phyloP scores from a whole-genome alignment of 2,329 filamentous ascomycete genomes.

The Fusarium incarnatum region DNA sequence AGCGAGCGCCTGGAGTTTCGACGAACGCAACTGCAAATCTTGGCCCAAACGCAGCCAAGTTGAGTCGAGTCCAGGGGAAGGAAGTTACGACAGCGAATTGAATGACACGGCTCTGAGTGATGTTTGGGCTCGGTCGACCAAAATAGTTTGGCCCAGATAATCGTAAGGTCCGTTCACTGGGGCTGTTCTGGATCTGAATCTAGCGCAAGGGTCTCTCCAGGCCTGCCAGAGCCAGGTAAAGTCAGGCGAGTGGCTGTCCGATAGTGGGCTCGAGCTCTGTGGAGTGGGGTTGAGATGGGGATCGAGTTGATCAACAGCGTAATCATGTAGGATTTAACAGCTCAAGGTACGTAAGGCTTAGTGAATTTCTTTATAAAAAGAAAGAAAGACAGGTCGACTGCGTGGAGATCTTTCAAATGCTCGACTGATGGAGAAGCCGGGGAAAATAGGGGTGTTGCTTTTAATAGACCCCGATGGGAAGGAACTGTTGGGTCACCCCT shows the following conservation, averaged over 20 bases:
- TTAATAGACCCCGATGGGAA: slow-evolving; percentile 10
- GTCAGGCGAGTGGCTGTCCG: slow-evolving; percentile 32
- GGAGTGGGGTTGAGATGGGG: slow-evolving; percentile 29
- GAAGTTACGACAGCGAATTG: slow-evolving; percentile 33
- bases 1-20: slow-evolving; percentile 26
- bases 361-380: slow-evolving; percentile 14
- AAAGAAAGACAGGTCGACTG: not conserved
- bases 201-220: slow-evolving; percentile 31
- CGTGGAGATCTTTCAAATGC: slow-evolving; percentile 12
- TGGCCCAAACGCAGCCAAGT: slow-evolving; percentile 4
- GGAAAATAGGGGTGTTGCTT: slow-evolving; percentile 9
- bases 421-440: slow-evolving; percentile 6
- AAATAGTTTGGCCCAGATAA: slow-evolving; percentile 41
- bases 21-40: slow-evolving; percentile 21
- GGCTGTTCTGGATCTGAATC: slow-evolving; percentile 45
- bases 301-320: slow-evolving; percentile 33
- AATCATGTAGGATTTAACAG: slow-evolving; percentile 19
- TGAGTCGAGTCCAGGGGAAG: slow-evolving; percentile 2
- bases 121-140: slow-evolving; percentile 42
- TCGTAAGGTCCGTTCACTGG: slow-evolving; percentile 43
- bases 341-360: slow-evolving; percentile 32
- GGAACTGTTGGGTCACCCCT: slow-evolving; percentile 1
- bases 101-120: slow-evolving; percentile 40
- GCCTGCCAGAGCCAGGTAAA: slow-evolving; percentile 3
- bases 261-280: slow-evolving; percentile 40